Evolutionary conservation across 352 stramenopile species (phyloP).

Genomic region (Lagenidium sp.): DNA sequence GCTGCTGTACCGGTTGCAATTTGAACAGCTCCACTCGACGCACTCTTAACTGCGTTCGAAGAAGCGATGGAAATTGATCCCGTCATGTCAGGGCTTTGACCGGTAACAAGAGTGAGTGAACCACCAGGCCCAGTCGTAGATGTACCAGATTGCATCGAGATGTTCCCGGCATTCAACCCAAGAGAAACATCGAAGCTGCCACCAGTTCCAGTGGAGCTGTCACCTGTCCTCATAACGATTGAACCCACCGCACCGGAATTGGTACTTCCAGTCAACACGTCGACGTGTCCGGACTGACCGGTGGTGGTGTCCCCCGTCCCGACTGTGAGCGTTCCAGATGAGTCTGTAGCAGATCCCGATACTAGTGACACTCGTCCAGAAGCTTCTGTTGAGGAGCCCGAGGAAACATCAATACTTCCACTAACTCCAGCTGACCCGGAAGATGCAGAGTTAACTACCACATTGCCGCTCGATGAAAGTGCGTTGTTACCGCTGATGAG

Average conservation of each 20-base stretch:
- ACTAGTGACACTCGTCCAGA: no score
- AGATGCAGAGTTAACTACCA: no score
- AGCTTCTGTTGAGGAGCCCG: no score
- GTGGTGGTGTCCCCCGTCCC: constrained; percentile 3
- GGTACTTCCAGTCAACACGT: constrained; percentile 6
- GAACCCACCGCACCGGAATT: constrained; percentile 7
- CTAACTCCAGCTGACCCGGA: no score
- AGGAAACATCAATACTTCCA: no score
- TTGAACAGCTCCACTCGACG: background rate
- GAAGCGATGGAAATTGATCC: no score
- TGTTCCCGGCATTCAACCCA: constrained; percentile 12
- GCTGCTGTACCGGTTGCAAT: no score
- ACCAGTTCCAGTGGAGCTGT: constrained; percentile 1
- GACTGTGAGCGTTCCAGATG: constrained; percentile 5
- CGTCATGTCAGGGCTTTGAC: background rate
- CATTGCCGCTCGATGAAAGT: constrained; percentile 33
- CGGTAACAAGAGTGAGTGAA: constrained; percentile 4
- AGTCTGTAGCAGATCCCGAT: no score
- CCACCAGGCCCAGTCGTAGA: constrained; percentile 1
- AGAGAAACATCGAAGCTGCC: constrained; percentile 10
- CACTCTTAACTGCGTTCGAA: no score
- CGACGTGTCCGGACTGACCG: constrained; percentile 5
- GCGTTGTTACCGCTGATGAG: constrained; percentile 35
- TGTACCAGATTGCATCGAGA: constrained; percentile 10
- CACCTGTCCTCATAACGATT: constrained; percentile 8